A percentile compares a stretch with the other conserved stretches of the same genome.
These are phyloP conservation scores for Hansfordia pulvinata DNA, from an alignment of 2,329 filamentous ascomycete genomes.

Conservation along the genomic window DNA sequence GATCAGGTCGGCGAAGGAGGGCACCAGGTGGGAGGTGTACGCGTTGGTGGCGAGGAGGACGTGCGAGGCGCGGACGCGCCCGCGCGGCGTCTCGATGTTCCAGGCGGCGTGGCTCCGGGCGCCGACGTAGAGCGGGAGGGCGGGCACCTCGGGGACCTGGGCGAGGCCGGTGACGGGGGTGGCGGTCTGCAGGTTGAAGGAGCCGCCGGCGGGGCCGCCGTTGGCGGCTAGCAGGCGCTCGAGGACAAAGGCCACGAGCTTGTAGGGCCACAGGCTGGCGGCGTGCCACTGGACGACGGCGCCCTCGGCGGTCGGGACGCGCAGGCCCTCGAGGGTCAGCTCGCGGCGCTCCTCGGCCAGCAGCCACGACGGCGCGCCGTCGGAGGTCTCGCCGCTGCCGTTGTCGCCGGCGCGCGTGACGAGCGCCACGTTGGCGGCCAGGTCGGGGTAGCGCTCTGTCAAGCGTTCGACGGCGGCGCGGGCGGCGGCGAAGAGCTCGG, in stretches of 20 bases:
- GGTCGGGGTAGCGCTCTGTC: conserved; percentile 35
- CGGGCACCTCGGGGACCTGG: conserved; percentile 9
- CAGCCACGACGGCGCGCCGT: conserved; percentile 7
- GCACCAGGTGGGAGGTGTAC: conserved; percentile 67
- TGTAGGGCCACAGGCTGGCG: conserved; percentile 71
- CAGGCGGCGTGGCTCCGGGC: conserved; percentile 24
- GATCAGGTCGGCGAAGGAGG: conserved; percentile 54
- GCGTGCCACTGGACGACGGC: conserved; percentile 52
- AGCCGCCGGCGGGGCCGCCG: conserved; percentile 13
- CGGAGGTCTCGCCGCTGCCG: too few relatives aligned
- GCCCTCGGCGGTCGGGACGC: conserved; percentile 42
- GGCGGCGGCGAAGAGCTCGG: conserved; percentile 38
- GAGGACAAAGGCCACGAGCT: conserved; percentile 61
- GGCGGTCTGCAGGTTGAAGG: conserved; percentile 62
- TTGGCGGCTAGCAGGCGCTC: conserved; percentile 33
- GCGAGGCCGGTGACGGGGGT: conserved; percentile 47
- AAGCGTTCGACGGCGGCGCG: conserved; percentile 36
- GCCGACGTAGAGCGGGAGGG: conserved; percentile 5
- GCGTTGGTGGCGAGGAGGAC: conserved; percentile 74
- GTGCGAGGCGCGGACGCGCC: conserved; percentile 44
- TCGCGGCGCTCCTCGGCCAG: conserved; percentile 12
- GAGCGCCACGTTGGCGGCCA: conserved; percentile 33
- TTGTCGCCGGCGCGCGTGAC: conserved; percentile 21
- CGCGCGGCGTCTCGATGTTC: conserved; percentile 54
- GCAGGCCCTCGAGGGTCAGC: conserved; percentile 32